Conservation (phyloP, 257 asterid species). For the Anisodus tanguticus region DNA sequence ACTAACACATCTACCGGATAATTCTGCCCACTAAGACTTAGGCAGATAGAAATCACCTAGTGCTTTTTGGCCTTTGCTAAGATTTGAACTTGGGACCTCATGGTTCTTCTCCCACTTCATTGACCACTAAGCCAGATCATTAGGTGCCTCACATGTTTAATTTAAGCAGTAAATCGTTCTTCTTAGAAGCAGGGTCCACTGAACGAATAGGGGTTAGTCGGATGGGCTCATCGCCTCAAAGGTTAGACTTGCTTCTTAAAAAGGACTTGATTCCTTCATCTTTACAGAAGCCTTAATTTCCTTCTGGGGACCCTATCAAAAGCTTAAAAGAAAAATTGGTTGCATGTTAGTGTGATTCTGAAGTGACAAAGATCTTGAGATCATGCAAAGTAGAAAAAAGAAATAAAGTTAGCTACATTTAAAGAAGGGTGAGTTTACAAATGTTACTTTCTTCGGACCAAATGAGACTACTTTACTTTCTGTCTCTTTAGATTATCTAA, state of each 20-base stretch:
- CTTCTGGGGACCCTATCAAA: neutral
- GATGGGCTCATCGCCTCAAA: neutral
- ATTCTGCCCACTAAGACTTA: neutral
- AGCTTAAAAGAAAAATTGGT: neutral
- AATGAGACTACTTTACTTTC: neutral
- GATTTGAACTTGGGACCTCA: neutral
- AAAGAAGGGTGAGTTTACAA: neutral
- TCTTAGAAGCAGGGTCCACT: neutral
- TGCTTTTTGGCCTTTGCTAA: neutral
- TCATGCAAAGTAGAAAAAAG: neutral
- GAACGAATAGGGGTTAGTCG: neutral
- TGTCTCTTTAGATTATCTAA: neutral
- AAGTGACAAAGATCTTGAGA: neutral
- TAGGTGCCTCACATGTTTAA: neutral
- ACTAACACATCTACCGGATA: neutral
- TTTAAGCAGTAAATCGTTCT: neutral
- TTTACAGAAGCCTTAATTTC: slow-evolving; percentile 7
- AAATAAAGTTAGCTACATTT: neutral
- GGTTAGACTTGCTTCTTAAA: neutral
- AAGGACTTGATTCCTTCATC: neutral
- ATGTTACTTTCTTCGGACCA: neutral
- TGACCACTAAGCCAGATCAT: neutral
- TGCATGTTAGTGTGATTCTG: neutral
- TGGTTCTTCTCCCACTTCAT: neutral
- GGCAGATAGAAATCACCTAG: neutral